Evolutionary conservation across 2,329 filamentous ascomycete species (phyloP).

Genomic region (Cytospora piceae): DNA sequence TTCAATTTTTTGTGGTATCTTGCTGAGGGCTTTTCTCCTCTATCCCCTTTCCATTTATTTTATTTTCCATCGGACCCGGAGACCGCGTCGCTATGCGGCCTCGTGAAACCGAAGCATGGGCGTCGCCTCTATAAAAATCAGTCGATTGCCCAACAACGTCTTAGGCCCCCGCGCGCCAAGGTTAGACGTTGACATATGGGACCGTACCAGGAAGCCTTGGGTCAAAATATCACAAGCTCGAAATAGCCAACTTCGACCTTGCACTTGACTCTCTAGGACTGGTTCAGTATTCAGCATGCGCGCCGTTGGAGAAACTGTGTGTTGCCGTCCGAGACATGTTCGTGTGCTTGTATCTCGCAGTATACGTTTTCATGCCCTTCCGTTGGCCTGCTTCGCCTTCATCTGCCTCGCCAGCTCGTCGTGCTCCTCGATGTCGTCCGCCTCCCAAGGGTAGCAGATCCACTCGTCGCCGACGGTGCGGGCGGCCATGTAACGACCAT

Average conservation of each 20-base stretch:
- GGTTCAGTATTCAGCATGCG: not conserved
- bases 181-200: not conserved
- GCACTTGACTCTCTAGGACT: not conserved
- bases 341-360: not conserved
- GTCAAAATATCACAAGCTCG: not conserved
- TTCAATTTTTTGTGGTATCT: not conserved
- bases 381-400: slow-evolving; percentile 34
- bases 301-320: not conserved
- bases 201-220: not conserved
- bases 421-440: slow-evolving; percentile 90
- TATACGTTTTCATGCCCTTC: slow-evolving; percentile 14
- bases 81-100: not conserved
- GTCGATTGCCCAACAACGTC: not conserved
- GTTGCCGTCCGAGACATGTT: slow-evolving; percentile 10
- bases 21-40: not conserved
- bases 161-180: not conserved
- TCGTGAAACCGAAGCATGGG: not conserved
- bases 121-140: not conserved
- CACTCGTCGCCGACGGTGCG: slow-evolving; percentile 90
- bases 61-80: not conserved
- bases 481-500: slow-evolving; percentile 80
- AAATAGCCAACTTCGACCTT: not conserved
- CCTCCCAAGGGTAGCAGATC: slow-evolving; percentile 99
- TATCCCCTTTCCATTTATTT: not conserved
- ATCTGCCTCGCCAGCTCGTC: slow-evolving; percentile 67